Conservation (phyloP, 441 rosid genomes). For the Pelargonium cotyledonis region DNA sequence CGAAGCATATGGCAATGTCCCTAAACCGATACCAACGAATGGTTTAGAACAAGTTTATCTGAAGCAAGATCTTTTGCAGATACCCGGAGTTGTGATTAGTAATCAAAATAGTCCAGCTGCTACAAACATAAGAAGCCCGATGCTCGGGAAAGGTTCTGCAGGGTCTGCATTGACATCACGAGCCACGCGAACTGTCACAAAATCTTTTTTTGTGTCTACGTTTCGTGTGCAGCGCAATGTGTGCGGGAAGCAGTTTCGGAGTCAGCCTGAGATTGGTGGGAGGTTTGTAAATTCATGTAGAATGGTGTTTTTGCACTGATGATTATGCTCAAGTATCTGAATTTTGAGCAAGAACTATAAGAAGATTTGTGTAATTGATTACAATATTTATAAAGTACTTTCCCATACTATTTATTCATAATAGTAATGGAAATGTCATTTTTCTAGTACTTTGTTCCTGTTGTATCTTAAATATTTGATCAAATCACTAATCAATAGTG, state of each 20-base stretch:
- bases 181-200: too few relatives aligned
- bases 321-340: too few relatives aligned
- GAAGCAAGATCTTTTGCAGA: constrained; percentile 23
- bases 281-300: constrained; percentile 24
- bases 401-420: not conserved
- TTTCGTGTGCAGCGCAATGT: constrained; percentile 15
- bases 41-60: constrained; percentile 11
- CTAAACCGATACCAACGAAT: constrained; percentile 18
- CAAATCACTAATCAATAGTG: too few relatives aligned
- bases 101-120: constrained; percentile 31
- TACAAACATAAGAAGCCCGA: constrained; percentile 27
- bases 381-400: not conserved
- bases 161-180: too few relatives aligned
- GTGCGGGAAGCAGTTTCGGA: constrained; percentile 29
- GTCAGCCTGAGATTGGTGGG: constrained; percentile 15
- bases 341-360: too few relatives aligned
- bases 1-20: too few relatives aligned
- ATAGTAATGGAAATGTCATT: too few relatives aligned
- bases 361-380: not conserved
- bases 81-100: too few relatives aligned
- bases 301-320: constrained; percentile 26
- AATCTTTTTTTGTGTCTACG: too few relatives aligned
- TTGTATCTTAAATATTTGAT: too few relatives aligned
- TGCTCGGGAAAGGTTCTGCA: constrained; percentile 19
- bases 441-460: too few relatives aligned